A percentile compares a stretch with the other conserved stretches of the same genome.
phyloP scores from a whole-genome alignment of 257 asterid genomes.

The Coffea canephora region DNA sequence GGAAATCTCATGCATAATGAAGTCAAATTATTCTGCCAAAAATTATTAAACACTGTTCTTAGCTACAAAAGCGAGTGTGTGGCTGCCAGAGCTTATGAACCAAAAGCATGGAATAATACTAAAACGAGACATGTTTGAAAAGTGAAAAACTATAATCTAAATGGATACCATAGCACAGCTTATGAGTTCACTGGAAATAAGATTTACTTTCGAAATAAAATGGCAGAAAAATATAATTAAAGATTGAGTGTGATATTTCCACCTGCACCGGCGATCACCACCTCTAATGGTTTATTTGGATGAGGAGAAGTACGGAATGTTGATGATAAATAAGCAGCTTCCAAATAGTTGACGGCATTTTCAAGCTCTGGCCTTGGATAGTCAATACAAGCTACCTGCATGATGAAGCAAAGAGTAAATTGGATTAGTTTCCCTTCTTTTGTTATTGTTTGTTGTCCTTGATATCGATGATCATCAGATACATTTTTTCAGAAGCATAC shows the following conservation, averaged over 20 bases:
- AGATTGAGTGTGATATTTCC: conserved; percentile 2
- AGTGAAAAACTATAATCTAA: not conserved
- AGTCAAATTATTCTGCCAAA: not conserved
- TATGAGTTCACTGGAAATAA: not conserved
- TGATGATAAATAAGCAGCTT: conserved; percentile 84
- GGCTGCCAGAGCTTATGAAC: not conserved
- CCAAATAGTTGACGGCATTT: conserved; percentile 71
- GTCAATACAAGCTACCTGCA: conserved; percentile 85
- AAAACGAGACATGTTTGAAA: not conserved
- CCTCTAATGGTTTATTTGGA: conserved; percentile 75
- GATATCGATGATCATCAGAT: conserved; percentile 2
- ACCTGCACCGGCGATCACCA: conserved; percentile 98
- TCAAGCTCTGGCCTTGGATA: conserved; percentile 89
- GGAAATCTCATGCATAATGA: not conserved
- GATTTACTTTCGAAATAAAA: conserved; percentile 1
- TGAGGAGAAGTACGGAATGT: conserved; percentile 57
- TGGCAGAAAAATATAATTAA: not conserved
- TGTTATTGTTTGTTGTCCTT: not conserved
- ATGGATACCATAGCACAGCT: not conserved
- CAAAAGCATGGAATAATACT: not conserved
- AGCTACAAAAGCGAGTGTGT: not conserved
- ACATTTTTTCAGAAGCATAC: conserved; percentile 35
- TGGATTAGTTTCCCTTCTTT: not conserved
- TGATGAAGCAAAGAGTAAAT: conserved; percentile 16
- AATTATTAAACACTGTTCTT: not conserved